Evolutionary conservation across 2,329 filamentous ascomycete species (phyloP).

Genomic region (Fusarium veterinarium): DNA sequence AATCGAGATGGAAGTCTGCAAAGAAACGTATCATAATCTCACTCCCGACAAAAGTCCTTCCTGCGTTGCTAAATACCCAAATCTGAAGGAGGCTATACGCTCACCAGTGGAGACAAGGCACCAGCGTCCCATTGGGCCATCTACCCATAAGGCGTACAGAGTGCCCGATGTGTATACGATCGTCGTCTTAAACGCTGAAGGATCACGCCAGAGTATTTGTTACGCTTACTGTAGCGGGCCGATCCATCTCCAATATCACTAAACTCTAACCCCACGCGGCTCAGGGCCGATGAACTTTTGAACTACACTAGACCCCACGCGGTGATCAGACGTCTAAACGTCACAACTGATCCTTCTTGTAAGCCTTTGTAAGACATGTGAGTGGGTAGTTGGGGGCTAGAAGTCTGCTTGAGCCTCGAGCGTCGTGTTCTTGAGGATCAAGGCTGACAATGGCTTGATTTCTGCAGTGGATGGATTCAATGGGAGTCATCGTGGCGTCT

Average conservation of each 20-base stretch:
- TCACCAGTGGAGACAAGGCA: not conserved
- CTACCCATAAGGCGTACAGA: not conserved
- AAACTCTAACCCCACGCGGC: not conserved
- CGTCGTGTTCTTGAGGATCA: not conserved
- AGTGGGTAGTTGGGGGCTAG: not conserved
- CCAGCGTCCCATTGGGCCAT: accelerated
- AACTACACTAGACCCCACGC: not conserved
- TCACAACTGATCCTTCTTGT: accelerated
- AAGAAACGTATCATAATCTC: accelerated
- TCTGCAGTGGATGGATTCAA: accelerated
- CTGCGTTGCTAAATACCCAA: accelerated
- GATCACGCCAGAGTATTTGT: not conserved
- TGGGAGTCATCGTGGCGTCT: accelerated
- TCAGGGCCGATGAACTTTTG: not conserved
- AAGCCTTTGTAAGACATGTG: not conserved
- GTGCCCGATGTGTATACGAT: accelerated
- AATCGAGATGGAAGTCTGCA: not conserved
- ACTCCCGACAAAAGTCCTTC: not conserved
- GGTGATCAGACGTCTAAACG: not conserved
- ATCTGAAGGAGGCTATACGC: not conserved
- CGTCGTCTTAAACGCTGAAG: not conserved
- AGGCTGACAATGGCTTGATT: not conserved
- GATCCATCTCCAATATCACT: not conserved
- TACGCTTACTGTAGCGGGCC: not conserved
- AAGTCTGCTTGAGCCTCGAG: accelerated